Evolutionary conservation across 345 rosid species (phyloP), one percentile per base, ranked within the genome.

Genomic region (Luvunga scandens): DNA sequence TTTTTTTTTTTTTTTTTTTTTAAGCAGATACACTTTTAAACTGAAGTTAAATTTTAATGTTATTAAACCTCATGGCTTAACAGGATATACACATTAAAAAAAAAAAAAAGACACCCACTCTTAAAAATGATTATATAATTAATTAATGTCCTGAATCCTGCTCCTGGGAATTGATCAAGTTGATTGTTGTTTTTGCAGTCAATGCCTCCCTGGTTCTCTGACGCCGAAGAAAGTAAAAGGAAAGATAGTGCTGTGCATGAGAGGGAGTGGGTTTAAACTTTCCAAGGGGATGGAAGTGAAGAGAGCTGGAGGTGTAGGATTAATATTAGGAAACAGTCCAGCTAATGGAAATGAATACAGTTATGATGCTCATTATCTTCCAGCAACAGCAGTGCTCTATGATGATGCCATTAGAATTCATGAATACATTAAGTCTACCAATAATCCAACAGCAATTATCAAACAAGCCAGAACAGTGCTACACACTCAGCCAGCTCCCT

Each of bases 221-320:
- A 73, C 78, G 4, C 86, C 92, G 0, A 79, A 80, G 19, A 88
- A 86, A 82, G 94, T 87, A 31, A 87, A 85, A 33, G 99, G 96
- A n/a, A 95, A 93, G 85, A 86, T 93, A 33, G 98, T 95, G 22
- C 31, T 93, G 64, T 92, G 99, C 89, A 39, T 82, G 55, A 88
- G 94, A 84, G 96, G 96, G n/a, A 60, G 21, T 9, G 94, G 92
- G 61, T 9, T 77, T 22, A 86, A 90, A 90, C 64, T 91, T 1
- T 85, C 72, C 39, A 91, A 92, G 80, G 94, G 98, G n/a, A 9
- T 85, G 71, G 98, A 92, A 77, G 98, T 91, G 69, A 90, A 87
- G 86, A 86, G 93, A 69, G 98, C 97, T 0, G 97, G 97, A 7
- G 99, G 94, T 59, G 92, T 33, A 9, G 99, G 96, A 67, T 83